Evolutionary conservation across 225 moss, liverwort and hornwort species (phyloP).

Genomic region (Bryum argenteum): DNA sequence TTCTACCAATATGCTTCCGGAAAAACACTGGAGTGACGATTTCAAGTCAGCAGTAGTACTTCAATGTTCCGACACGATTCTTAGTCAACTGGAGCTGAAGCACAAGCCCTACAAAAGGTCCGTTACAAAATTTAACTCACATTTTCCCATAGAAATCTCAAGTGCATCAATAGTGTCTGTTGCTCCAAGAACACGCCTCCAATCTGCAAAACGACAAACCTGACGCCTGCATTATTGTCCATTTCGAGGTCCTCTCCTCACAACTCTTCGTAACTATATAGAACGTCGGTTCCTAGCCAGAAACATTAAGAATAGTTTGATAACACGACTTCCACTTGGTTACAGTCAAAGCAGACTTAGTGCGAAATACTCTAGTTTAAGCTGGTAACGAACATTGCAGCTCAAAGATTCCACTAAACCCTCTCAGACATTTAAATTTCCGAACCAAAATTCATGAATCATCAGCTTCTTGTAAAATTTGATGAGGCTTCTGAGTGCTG

Average conservation of each 20-base stretch:
- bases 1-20: slow-evolving; percentile 19
- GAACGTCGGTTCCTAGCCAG: neutral
- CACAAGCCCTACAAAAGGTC: neutral
- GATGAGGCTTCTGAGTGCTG: neutral
- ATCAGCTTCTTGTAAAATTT: neutral
- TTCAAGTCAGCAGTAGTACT: neutral
- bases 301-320: neutral
- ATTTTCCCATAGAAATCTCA: slow-evolving; percentile 73
- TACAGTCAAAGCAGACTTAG: neutral
- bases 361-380: too few relatives aligned
- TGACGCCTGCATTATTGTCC: slow-evolving; percentile 16
- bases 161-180: slow-evolving; percentile 68
- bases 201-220: slow-evolving; percentile 60
- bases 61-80: neutral
- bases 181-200: slow-evolving; percentile 88
- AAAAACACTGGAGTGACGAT: neutral
- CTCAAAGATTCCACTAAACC: neutral
- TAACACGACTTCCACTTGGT: neutral
- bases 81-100: slow-evolving; percentile 6
- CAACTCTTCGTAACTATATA: slow-evolving; percentile 3
- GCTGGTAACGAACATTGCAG: neutral
- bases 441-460: neutral
- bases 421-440: too few relatives aligned
- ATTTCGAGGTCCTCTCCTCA: slow-evolving; percentile 5
- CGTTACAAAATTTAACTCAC: slow-evolving; percentile 49